phyloP scores from a whole-genome alignment of 2,329 filamentous ascomycete species.

The Hymenoscyphus repandus region DNA sequence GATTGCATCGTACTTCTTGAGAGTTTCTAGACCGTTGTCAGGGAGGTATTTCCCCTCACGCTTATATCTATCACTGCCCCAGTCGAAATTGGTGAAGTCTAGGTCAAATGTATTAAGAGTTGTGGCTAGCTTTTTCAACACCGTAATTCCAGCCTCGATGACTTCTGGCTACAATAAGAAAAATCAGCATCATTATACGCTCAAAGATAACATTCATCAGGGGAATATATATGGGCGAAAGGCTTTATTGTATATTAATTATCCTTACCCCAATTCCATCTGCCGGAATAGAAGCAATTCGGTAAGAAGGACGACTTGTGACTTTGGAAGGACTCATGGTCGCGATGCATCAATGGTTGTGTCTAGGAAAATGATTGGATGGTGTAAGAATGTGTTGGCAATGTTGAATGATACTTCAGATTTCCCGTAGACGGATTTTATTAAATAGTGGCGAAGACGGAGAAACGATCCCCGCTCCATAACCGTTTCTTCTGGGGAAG shows the following conservation, averaged over 20 bases:
- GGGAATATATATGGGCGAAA: too few relatives aligned
- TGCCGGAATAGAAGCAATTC: constrained; percentile 55
- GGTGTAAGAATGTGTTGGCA: too few relatives aligned
- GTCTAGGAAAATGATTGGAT: too few relatives aligned
- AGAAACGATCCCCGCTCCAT: too few relatives aligned
- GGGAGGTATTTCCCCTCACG: constrained; percentile 54
- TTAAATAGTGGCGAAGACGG: too few relatives aligned
- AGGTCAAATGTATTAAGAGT: constrained; percentile 54
- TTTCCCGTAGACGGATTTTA: too few relatives aligned
- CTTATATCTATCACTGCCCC: constrained; percentile 55
- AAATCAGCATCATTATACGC: too few relatives aligned
- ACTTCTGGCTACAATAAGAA: constrained; percentile 47
- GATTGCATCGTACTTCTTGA: constrained; percentile 53
- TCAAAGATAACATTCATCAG: too few relatives aligned
- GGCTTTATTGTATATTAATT: too few relatives aligned
- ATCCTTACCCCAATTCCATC: constrained; percentile 45
- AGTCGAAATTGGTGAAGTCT: constrained; percentile 54
- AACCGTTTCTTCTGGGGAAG: too few relatives aligned
- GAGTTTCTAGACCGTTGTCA: constrained; percentile 46
- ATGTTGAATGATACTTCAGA: too few relatives aligned
- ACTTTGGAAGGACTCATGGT: constrained; percentile 1
- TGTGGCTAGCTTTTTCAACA: constrained; percentile 48
- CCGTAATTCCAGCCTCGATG: constrained; percentile 54
- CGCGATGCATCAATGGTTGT: too few relatives aligned
- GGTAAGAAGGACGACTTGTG: constrained; percentile 32